phyloP scores from a whole-genome alignment of 352 stramenopile species.

The Pythium brachiatum region DNA sequence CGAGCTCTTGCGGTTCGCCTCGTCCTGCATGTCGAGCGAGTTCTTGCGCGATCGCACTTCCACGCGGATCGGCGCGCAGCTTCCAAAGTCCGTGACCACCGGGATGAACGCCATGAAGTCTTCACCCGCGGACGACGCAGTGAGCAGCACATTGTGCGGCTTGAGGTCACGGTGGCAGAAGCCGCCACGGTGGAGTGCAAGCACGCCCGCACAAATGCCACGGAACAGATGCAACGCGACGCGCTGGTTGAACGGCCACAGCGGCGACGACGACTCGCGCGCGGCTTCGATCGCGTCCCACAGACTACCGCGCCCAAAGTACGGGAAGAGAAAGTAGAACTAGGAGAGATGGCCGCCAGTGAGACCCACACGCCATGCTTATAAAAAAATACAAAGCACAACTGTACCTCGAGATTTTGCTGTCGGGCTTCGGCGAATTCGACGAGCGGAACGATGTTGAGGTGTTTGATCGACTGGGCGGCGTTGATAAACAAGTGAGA shows the following conservation, averaged over 20 bases:
- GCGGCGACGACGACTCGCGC: slow-evolving; percentile 59
- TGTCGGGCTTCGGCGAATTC: slow-evolving; percentile 72
- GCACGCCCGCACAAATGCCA: slow-evolving; percentile 76
- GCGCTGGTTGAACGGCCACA: slow-evolving; percentile 85
- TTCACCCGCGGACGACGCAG: slow-evolving; percentile 47
- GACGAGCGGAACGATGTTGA: slow-evolving; percentile 79
- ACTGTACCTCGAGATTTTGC: slow-evolving; percentile 67
- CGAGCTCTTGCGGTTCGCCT: slow-evolving; percentile 80
- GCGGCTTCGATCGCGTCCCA: slow-evolving; percentile 72
- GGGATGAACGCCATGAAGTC: slow-evolving; percentile 75
- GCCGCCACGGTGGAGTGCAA: slow-evolving; percentile 69
- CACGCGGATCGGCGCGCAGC: slow-evolving; percentile 63
- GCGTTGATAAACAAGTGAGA: too few relatives aligned
- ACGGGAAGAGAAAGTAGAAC: slow-evolving; percentile 85
- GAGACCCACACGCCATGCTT: not conserved
- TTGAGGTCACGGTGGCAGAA: slow-evolving; percentile 88
- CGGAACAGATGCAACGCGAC: slow-evolving; percentile 80
- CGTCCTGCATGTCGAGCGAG: slow-evolving; percentile 76
- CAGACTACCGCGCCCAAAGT: slow-evolving; percentile 80
- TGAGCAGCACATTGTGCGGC: slow-evolving; percentile 81
- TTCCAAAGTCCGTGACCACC: slow-evolving; percentile 86
- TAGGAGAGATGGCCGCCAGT: slow-evolving; percentile 20
- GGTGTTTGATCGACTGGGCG: slow-evolving; percentile 76
- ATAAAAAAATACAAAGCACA: not conserved
- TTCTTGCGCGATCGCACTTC: slow-evolving; percentile 67